Conservation (phyloP, 257 asterid genomes). For the Phtheirospermum japonicum region DNA sequence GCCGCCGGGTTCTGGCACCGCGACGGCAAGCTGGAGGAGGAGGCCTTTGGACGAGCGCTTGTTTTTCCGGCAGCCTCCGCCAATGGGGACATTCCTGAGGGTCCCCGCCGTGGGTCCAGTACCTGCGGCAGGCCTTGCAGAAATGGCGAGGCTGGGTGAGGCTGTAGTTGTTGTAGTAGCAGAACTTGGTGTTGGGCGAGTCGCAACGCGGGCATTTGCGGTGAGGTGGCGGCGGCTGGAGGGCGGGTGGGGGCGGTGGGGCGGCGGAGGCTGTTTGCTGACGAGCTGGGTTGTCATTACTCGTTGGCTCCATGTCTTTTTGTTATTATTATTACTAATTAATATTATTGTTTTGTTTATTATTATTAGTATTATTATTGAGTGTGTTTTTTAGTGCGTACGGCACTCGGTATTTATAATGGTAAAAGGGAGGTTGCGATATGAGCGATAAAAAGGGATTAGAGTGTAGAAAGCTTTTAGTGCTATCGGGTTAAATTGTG, state of each 20-base stretch:
- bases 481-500: conserved; percentile 15
- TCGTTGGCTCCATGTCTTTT: conserved; percentile 36
- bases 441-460: neutral
- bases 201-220: conserved; percentile 29
- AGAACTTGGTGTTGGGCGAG: neutral
- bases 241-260: conserved; percentile 8
- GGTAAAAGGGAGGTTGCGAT: neutral
- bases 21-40: neutral
- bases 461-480: conserved; percentile 28
- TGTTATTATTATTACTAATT: neutral
- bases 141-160: neutral
- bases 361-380: too few species aligned
- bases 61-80: conserved; percentile 46
- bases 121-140: conserved; percentile 1
- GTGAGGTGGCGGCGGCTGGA: neutral
- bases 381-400: neutral
- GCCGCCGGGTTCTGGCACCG: neutral
- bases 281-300: conserved; percentile 17
- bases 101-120: conserved; percentile 8
- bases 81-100: conserved; percentile 44
- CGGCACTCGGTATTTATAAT: conserved; percentile 24
- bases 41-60: conserved; percentile 20
- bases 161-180: conserved; percentile 3
- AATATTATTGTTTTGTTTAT: neutral
- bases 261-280: conserved; percentile 16